A percentile compares a stretch with the other conserved stretches of the same genome.
Evolutionary conservation across 1,284 basidiomycete genomes (phyloP).

Genomic region (Kalmanozyma brasiliensis): DNA sequence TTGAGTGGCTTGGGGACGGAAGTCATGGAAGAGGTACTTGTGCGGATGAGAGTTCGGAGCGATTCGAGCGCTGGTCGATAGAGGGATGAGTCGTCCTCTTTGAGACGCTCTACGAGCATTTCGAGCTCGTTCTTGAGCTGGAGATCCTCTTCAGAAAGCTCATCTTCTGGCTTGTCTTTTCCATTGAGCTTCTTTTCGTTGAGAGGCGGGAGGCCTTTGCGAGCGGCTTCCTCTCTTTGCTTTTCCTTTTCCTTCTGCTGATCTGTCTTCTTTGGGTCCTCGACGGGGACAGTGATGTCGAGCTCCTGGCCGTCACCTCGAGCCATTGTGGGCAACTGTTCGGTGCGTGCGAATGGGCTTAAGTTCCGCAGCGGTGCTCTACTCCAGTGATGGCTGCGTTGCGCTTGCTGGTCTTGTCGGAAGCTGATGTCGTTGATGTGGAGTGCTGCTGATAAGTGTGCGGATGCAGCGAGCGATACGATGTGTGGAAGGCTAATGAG

Average conservation of each 20-base stretch:
- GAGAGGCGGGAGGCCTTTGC: constrained; percentile 43
- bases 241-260: constrained; percentile 50
- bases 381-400: not conserved
- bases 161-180: constrained; percentile 77
- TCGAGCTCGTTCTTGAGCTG: constrained; percentile 95
- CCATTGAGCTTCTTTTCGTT: constrained; percentile 31
- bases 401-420: not conserved
- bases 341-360: not conserved
- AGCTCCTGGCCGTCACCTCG: constrained; percentile 50
- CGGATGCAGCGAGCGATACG: constrained; percentile 1
- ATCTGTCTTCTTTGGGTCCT: constrained; percentile 49
- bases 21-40: constrained; percentile 99
- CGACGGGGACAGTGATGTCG: constrained; percentile 49
- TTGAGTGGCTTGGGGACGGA: constrained; percentile 99
- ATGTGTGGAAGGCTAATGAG: not conserved
- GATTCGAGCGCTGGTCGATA: constrained; percentile 93
- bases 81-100: constrained; percentile 85
- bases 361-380: constrained; percentile 2
- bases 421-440: not conserved
- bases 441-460: not conserved
- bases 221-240: constrained; percentile 47
- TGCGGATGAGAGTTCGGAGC: constrained; percentile 90
- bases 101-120: constrained; percentile 94
- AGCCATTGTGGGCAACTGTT: constrained; percentile 35
- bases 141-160: constrained; percentile 87